Base-by-base conservation (phyloP, 1,284 basidiomycete genomes). In the Cronartium ribicola region DNA sequence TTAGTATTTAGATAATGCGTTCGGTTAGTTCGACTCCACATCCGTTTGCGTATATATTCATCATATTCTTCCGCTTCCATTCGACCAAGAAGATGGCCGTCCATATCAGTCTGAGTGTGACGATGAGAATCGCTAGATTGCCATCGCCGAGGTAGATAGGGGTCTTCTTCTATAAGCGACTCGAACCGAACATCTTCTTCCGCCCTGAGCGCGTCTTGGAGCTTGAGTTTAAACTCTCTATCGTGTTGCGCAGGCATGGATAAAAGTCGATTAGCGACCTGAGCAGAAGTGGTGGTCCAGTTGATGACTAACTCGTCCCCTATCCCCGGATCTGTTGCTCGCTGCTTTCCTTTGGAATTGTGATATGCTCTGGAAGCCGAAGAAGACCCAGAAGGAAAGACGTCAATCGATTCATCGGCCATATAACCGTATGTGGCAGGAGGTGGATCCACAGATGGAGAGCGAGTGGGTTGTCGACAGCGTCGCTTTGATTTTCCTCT, bases 221-320 rank as follows among this genome's bases (percentile, higher is more conserved):
- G 61, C 39, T 64, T 71, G 5, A 37, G 10, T 22, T 65, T 22
- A 48, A 71, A 71, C 36, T 71, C 69, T 46, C 67, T 70, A 46
- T 57, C 43, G 37, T 51, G 63, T 40, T 41, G 43, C 13, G 37
- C 55, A 41, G 68, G 61, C 17, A 64, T 48, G n/a, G 69, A 71
- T 20, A 71, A 60, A n/a, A 71, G 48, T 51, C 55, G 60, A 71
- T 63, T 65, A 71, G 69, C 69, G 29, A 65, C 2, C 7, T 40
- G 41, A n/a, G 60, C 44, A 36, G 69, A 71, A 36, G 60, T 71
- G 29, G 69, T 71, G 48, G 69, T 71, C 69, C 69, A 71, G 48
- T 71, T 59, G 39, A 71, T 48, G 13, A 71, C 69, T 65, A 71
- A 71, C 69, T 71, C 69, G 13, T 37, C 36, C 11, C 44, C 44